A percentile compares a stretch with the other conserved stretches of the same genome.
Evolutionary conservation across 306 rosid species (phyloP).

Genomic region (Cyclanthera cordifolia): DNA sequence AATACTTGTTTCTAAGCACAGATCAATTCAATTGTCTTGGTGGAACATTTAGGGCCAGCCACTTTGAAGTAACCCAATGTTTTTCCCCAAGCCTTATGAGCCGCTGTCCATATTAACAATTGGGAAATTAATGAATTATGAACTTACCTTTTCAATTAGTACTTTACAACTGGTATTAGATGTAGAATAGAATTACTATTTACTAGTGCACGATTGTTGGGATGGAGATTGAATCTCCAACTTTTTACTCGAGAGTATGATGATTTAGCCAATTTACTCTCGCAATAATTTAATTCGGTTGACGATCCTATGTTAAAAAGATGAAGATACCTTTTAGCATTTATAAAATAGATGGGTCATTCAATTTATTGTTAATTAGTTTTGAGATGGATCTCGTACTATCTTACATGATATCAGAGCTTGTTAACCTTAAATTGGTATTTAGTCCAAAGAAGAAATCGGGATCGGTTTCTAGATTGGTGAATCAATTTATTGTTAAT

Average conservation of each 20-base stretch:
- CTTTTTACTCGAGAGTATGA: not conserved
- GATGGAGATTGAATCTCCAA: not conserved
- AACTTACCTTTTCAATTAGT: not conserved
- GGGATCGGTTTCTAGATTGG: too few relatives aligned
- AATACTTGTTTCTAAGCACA: constrained; percentile 43
- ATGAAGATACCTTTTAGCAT: too few relatives aligned
- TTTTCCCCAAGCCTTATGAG: constrained; percentile 18
- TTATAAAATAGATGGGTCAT: too few relatives aligned
- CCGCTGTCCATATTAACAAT: constrained; percentile 17
- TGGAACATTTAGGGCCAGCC: constrained; percentile 11
- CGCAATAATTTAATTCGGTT: too few relatives aligned
- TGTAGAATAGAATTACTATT: not conserved
- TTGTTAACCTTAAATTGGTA: too few relatives aligned
- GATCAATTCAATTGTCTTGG: not conserved
- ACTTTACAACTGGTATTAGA: not conserved
- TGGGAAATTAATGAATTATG: not conserved
- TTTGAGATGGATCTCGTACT: too few relatives aligned
- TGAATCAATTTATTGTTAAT: too few relatives aligned
- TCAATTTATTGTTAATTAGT: too few relatives aligned
- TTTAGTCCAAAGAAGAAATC: too few relatives aligned
- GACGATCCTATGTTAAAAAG: too few relatives aligned
- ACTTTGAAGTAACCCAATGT: constrained; percentile 25
- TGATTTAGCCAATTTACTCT: not conserved
- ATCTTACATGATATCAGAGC: too few relatives aligned
- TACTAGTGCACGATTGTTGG: too few relatives aligned